phyloP scores from a whole-genome alignment of 495 filamentous ascomycete genomes.

The Hypoxylon perforatum region DNA sequence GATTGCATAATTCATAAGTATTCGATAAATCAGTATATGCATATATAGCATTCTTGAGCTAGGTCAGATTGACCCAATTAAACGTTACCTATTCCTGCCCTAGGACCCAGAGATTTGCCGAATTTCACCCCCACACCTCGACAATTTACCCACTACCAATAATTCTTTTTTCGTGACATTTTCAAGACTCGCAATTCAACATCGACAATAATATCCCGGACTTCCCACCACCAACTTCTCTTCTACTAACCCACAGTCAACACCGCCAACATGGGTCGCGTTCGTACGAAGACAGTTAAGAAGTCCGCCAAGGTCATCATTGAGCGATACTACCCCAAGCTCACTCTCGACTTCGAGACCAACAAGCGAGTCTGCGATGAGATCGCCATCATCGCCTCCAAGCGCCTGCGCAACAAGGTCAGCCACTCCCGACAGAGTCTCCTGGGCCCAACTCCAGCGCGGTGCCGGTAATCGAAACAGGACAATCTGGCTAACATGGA shows the following conservation, averaged over 20 bases:
- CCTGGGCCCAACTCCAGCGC: neutral
- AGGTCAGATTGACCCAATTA: too few species aligned
- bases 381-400: slow-evolving; percentile 98
- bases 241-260: slow-evolving; percentile 48
- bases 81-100: slow-evolving; percentile 28
- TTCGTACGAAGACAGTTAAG: slow-evolving; percentile 99
- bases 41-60: neutral
- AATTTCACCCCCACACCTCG: slow-evolving; percentile 42
- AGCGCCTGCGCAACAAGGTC: slow-evolving; percentile 98
- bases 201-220: slow-evolving; percentile 17
- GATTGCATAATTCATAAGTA: too few species aligned
- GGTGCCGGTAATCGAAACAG: neutral
- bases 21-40: neutral
- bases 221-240: slow-evolving; percentile 28
- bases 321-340: slow-evolving; percentile 97
- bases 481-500: slow-evolving; percentile 21
- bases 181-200: slow-evolving; percentile 9
- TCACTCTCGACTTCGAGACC: slow-evolving; percentile 99
- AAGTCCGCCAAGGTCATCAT: slow-evolving; percentile 99
- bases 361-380: slow-evolving; percentile 99
- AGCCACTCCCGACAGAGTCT: slow-evolving; percentile 3
- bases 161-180: slow-evolving; percentile 24
- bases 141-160: slow-evolving; percentile 41
- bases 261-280: slow-evolving; percentile 92
- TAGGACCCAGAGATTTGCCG: slow-evolving; percentile 43